Evolutionary conservation across 106 monocot species (phyloP).

Genomic region (Apostasia shenzhenica): DNA sequence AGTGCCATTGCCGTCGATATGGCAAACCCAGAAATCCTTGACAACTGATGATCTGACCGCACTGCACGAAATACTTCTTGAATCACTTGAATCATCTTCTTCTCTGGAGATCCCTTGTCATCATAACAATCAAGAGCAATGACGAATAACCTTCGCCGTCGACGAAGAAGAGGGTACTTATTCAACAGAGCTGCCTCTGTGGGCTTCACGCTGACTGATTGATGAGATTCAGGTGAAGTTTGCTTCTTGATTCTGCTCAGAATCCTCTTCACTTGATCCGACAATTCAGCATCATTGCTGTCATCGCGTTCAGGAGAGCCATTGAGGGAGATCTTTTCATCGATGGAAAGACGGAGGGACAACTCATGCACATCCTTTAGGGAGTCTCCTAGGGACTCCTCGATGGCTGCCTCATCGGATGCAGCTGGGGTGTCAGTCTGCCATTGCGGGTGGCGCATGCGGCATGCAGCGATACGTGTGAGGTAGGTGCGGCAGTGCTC

Average conservation of each 20-base stretch:
- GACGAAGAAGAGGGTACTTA: slow-evolving; percentile 67
- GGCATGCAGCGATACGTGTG: slow-evolving; percentile 74
- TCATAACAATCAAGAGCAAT: slow-evolving; percentile 76
- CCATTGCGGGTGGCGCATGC: slow-evolving; percentile 95
- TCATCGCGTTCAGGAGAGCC: slow-evolving; percentile 26
- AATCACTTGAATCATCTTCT: slow-evolving; percentile 63
- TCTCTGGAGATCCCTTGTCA: slow-evolving; percentile 56
- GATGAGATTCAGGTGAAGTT: slow-evolving; percentile 11
- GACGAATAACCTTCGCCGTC: slow-evolving; percentile 68
- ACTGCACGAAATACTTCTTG: slow-evolving; percentile 71
- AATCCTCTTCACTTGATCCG: slow-evolving; percentile 72
- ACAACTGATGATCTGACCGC: slow-evolving; percentile 68
- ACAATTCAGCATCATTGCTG: slow-evolving; percentile 32
- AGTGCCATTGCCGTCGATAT: slow-evolving; percentile 87
- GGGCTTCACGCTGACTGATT: slow-evolving; percentile 11
- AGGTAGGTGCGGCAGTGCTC: slow-evolving; percentile 93
- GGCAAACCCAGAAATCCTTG: slow-evolving; percentile 85
- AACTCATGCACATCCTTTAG: slow-evolving; percentile 79
- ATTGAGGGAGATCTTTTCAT: slow-evolving; percentile 44
- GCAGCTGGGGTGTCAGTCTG: slow-evolving; percentile 65
- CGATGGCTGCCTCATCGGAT: slow-evolving; percentile 27
- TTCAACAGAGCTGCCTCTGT: slow-evolving; percentile 12
- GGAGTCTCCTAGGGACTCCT: slow-evolving; percentile 78
- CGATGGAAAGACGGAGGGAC: slow-evolving; percentile 69
- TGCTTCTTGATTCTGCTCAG: slow-evolving; percentile 55